Percentiles rank a stretch among this genome's conserved stretches.
Conservation (phyloP, 768 basidiomycete species). For the Trametes meyenii region DNA sequence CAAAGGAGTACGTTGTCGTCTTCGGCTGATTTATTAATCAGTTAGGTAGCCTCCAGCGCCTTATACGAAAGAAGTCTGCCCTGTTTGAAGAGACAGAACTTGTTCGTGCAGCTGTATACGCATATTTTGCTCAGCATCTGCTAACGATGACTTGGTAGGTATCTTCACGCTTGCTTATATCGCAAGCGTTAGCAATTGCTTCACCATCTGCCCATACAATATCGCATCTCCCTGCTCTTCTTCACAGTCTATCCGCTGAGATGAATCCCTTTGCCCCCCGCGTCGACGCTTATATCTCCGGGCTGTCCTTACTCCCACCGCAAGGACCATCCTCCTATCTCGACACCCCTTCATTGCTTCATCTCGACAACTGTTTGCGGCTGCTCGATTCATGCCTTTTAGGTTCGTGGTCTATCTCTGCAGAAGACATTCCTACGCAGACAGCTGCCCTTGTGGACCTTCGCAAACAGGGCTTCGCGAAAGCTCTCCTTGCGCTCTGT, state of each 20-base stretch:
- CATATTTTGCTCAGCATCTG: background rate
- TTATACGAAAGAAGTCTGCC: slow-evolving; percentile 40
- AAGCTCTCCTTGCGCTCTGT: slow-evolving; percentile 54
- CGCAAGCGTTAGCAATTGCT: slow-evolving; percentile 51
- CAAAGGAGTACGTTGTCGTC: background rate
- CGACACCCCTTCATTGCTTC: slow-evolving; percentile 43
- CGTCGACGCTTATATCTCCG: slow-evolving; percentile 42
- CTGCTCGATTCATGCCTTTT: slow-evolving; percentile 67
- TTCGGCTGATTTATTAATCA: slow-evolving; percentile 20
- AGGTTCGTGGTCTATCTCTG: slow-evolving; percentile 50
- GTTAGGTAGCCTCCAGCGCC: slow-evolving; percentile 40
- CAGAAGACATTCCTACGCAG: slow-evolving; percentile 14
- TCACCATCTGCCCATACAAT: slow-evolving; percentile 46
- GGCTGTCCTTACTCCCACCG: slow-evolving; percentile 43
- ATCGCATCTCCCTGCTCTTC: slow-evolving; percentile 33
- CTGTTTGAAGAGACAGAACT: slow-evolving; percentile 32
- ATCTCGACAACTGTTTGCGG: slow-evolving; percentile 57
- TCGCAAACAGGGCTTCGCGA: slow-evolving; percentile 47
- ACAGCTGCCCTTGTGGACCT: slow-evolving; percentile 36
- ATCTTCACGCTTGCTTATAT: slow-evolving; percentile 56
- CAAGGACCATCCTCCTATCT: slow-evolving; percentile 16
- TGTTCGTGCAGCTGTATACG: slow-evolving; percentile 34
- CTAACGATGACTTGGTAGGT: slow-evolving; percentile 39
- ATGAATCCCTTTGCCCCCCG: slow-evolving; percentile 44
- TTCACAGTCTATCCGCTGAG: slow-evolving; percentile 40